These are phyloP conservation scores for Magnusiomyces fungicola DNA, from an alignment of 1,139 yeast species.

Conservation along the genomic window DNA sequence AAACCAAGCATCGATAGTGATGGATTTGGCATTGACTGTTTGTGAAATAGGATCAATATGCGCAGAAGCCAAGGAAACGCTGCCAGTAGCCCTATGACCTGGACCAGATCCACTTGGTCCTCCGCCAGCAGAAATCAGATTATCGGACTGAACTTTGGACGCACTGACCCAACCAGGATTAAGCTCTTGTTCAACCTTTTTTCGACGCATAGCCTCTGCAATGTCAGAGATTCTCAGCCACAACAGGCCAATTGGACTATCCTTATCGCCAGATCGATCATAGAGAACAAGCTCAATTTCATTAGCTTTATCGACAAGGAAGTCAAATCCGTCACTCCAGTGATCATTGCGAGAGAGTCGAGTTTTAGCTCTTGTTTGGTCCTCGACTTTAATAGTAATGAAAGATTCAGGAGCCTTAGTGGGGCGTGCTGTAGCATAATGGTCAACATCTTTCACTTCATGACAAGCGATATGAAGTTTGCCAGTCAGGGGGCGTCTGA, in stretches of 20 bases:
- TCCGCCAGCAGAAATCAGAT: slow-evolving; percentile 12
- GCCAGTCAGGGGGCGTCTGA: slow-evolving; percentile 80
- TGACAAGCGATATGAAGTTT: slow-evolving; percentile 60
- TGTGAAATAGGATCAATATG: neutral
- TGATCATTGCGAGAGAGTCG: slow-evolving; percentile 67
- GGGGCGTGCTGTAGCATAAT: slow-evolving; percentile 73
- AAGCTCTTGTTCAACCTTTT: slow-evolving; percentile 69
- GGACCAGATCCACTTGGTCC: slow-evolving; percentile 9
- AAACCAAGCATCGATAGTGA: slow-evolving; percentile 68
- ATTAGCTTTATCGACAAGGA: slow-evolving; percentile 82
- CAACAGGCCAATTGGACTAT: slow-evolving; percentile 84
- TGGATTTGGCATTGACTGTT: slow-evolving; percentile 14
- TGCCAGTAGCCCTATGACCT: neutral
- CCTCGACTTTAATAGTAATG: slow-evolving; percentile 77
- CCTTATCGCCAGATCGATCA: slow-evolving; percentile 61
- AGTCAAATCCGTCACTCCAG: slow-evolving; percentile 77
- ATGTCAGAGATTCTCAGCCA: slow-evolving; percentile 89
- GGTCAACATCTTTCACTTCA: slow-evolving; percentile 85
- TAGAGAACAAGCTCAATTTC: slow-evolving; percentile 84
- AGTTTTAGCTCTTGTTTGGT: slow-evolving; percentile 71
- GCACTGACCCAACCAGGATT: slow-evolving; percentile 88
- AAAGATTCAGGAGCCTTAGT: slow-evolving; percentile 75
- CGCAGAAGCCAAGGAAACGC: neutral
- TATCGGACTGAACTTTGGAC: slow-evolving; percentile 32
- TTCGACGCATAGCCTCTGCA: slow-evolving; percentile 89